Percentiles rank a stretch among this genome's conserved stretches.
Conservation (phyloP, 495 filamentous ascomycete genomes). For the Podospora australis region DNA sequence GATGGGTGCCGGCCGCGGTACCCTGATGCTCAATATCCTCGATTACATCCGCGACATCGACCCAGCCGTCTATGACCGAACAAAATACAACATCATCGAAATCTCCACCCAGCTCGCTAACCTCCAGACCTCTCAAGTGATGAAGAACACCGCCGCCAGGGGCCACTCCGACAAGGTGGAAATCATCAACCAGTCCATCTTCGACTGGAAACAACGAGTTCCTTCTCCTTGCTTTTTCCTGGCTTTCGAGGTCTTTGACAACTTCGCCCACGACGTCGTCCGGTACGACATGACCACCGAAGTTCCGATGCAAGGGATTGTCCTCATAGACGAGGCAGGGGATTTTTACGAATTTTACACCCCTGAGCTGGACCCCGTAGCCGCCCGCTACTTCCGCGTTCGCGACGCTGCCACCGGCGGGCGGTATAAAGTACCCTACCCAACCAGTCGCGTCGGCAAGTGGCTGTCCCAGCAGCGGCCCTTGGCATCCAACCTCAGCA, state of each 20-base stretch:
- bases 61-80: slow-evolving; percentile 87
- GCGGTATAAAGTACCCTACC: slow-evolving; percentile 46
- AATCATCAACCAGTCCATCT: slow-evolving; percentile 90
- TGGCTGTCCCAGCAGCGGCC: slow-evolving; percentile 56
- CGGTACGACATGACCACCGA: slow-evolving; percentile 76
- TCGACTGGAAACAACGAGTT: slow-evolving; percentile 83
- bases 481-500: slow-evolving; percentile 63
- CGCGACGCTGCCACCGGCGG: slow-evolving; percentile 54
- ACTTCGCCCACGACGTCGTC: slow-evolving; percentile 91
- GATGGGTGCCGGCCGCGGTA: slow-evolving; percentile 95
- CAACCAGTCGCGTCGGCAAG: slow-evolving; percentile 51
- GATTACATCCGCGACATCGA: slow-evolving; percentile 91
- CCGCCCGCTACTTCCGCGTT: slow-evolving; percentile 71
- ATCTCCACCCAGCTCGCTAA: slow-evolving; percentile 75
- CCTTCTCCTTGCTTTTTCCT: slow-evolving; percentile 94
- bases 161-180: slow-evolving; percentile 83
- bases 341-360: slow-evolving; percentile 94
- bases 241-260: slow-evolving; percentile 97
- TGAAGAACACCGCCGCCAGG: slow-evolving; percentile 52
- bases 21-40: slow-evolving; percentile 94
- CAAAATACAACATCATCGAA: slow-evolving; percentile 91
- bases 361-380: slow-evolving; percentile 71
- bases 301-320: slow-evolving; percentile 73
- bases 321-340: slow-evolving; percentile 76
- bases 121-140: slow-evolving; percentile 66